Evolutionary conservation across 306 rosid species (phyloP).

Genomic region (Inga leiocalycina): DNA sequence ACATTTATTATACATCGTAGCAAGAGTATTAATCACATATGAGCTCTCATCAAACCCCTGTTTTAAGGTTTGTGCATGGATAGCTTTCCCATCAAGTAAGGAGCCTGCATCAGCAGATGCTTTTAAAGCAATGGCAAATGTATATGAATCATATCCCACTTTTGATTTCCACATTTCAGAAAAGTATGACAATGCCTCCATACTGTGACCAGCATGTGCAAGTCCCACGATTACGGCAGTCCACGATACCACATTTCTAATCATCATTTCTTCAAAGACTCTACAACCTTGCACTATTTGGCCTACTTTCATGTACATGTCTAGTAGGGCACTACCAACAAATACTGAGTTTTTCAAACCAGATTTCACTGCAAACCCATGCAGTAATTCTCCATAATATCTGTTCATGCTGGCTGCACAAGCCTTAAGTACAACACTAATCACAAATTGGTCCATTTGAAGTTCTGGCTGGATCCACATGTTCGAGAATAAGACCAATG

Average conservation of each 20-base stretch:
- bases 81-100: slow-evolving; percentile 60
- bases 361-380: slow-evolving; percentile 65
- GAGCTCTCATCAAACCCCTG: slow-evolving; percentile 68
- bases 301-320: slow-evolving; percentile 78
- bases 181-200: slow-evolving; percentile 62
- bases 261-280: slow-evolving; percentile 55
- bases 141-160: slow-evolving; percentile 61
- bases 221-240: slow-evolving; percentile 75
- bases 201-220: slow-evolving; percentile 59
- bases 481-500: slow-evolving; percentile 55
- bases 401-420: slow-evolving; percentile 53
- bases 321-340: slow-evolving; percentile 70
- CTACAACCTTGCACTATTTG: slow-evolving; percentile 54
- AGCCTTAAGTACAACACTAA: slow-evolving; percentile 72
- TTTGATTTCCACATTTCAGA: slow-evolving; percentile 75
- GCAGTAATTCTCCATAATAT: slow-evolving; percentile 55
- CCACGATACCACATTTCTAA: slow-evolving; percentile 74
- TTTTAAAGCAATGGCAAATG: slow-evolving; percentile 68
- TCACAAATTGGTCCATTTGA: slow-evolving; percentile 55
- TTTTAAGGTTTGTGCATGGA: slow-evolving; percentile 66
- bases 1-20: slow-evolving; percentile 76
- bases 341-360: slow-evolving; percentile 64
- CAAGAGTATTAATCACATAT: slow-evolving; percentile 66
- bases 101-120: slow-evolving; percentile 72
- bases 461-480: slow-evolving; percentile 56